Evolutionary conservation across 306 rosid genomes (phyloP).

Genomic region (Trifolium fragiferum): DNA sequence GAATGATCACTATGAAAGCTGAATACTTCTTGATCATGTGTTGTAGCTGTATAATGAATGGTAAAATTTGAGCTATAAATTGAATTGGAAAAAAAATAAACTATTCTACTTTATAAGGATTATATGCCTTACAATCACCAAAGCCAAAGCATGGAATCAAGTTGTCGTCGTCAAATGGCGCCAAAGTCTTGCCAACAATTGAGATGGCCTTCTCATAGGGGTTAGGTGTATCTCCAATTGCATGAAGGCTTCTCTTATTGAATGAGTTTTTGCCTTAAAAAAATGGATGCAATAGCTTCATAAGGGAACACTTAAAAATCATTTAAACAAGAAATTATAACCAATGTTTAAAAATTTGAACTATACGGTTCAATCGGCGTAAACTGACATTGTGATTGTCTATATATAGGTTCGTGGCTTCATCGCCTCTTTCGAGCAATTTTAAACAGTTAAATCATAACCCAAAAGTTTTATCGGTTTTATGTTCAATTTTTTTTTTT

Average conservation of each 20-base stretch:
- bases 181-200: conserved; percentile 81
- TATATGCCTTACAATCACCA: conserved; percentile 73
- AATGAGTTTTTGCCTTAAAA: conserved; percentile 75
- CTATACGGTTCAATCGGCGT: neutral
- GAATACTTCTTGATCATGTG: conserved; percentile 84
- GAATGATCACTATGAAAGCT: conserved; percentile 85
- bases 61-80: conserved; percentile 29
- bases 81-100: conserved; percentile 12
- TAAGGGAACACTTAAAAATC: conserved; percentile 23
- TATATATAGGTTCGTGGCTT: neutral
- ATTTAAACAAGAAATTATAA: conserved; percentile 6
- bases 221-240: conserved; percentile 71
- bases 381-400: neutral
- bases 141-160: conserved; percentile 96
- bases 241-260: conserved; percentile 75
- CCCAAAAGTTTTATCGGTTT: too few relatives aligned
- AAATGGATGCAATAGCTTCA: conserved; percentile 42
- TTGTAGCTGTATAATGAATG: conserved; percentile 60
- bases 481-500: too few relatives aligned
- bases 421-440: neutral
- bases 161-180: conserved; percentile 94
- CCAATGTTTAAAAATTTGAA: neutral
- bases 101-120: conserved; percentile 11
- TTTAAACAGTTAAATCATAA: neutral
- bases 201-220: conserved; percentile 89